phyloP scores from a whole-genome alignment of 1,284 basidiomycete genomes.

The Dichomitus squalens region DNA sequence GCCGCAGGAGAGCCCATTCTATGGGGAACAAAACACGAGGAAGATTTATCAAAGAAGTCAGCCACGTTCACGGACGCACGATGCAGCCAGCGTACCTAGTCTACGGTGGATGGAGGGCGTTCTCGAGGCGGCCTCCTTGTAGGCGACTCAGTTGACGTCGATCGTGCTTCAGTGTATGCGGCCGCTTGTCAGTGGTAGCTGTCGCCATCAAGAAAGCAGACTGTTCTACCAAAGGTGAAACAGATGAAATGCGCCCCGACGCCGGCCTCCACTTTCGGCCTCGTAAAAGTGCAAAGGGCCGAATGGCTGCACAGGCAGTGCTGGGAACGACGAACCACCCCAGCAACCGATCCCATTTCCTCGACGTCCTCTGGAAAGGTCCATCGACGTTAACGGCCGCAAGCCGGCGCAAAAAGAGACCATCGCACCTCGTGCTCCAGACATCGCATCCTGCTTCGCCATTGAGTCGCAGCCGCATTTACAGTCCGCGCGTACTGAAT shows the following conservation, averaged over 20 bases:
- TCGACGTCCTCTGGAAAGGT: neutral
- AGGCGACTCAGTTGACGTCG: neutral
- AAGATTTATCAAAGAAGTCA: slow-evolving; percentile 4
- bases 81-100: neutral
- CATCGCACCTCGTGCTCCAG: neutral
- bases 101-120: neutral
- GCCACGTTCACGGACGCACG: slow-evolving; percentile 1
- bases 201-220: neutral
- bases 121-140: neutral
- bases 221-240: neutral
- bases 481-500: neutral
- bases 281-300: slow-evolving; percentile 1
- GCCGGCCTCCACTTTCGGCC: neutral
- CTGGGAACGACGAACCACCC: neutral
- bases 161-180: neutral
- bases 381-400: neutral
- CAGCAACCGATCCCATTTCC: neutral
- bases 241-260: slow-evolving; percentile 5
- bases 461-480: neutral
- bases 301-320: neutral
- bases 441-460: neutral
- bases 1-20: slow-evolving; percentile 4
- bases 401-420: neutral
- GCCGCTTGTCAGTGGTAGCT: neutral
- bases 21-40: slow-evolving; percentile 2